These are phyloP conservation scores for Microbotryum lychnidis-dioicae DNA, from an alignment of 1,284 basidiomycete species.

Conservation along the genomic window DNA sequence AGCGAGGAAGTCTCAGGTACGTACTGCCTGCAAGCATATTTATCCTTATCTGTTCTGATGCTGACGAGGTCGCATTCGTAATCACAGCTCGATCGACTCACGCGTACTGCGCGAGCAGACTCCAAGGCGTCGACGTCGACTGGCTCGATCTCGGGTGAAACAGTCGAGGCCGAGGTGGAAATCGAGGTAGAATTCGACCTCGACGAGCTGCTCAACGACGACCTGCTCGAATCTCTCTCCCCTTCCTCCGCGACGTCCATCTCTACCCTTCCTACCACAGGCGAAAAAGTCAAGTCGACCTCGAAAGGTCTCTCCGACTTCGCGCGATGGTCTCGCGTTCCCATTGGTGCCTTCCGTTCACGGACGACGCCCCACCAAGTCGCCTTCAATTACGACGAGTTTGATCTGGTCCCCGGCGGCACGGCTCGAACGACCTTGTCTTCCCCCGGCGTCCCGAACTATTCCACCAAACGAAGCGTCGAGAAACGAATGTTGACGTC, in stretches of 20 bases:
- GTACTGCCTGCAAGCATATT: neutral
- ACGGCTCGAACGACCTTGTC: too few relatives aligned
- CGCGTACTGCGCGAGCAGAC: slow-evolving; percentile 20
- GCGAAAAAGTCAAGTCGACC: too few relatives aligned
- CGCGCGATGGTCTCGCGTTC: slow-evolving; percentile 35
- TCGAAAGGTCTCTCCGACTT: slow-evolving; percentile 27
- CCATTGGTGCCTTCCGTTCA: slow-evolving; percentile 36
- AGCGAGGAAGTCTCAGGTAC: slow-evolving; percentile 12
- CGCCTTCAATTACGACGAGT: too few relatives aligned
- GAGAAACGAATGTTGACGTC: slow-evolving; percentile 25
- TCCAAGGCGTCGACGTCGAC: slow-evolving; percentile 32
- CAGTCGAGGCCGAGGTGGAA: slow-evolving; percentile 15
- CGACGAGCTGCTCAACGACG: slow-evolving; percentile 31
- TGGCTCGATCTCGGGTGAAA: slow-evolving; percentile 19
- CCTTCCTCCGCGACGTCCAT: neutral
- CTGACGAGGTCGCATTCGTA: neutral
- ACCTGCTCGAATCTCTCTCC: slow-evolving; percentile 5
- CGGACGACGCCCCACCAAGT: slow-evolving; percentile 5
- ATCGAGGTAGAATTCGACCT: slow-evolving; percentile 24
- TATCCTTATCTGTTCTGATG: neutral
- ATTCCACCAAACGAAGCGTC: slow-evolving; percentile 7
- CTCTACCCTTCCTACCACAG: neutral
- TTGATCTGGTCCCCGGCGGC: too few relatives aligned
- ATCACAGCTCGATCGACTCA: slow-evolving; percentile 16
- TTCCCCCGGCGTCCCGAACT: too few relatives aligned